These are phyloP conservation scores for Suillus alpinus DNA, from an alignment of 768 basidiomycete genomes.

Conservation along the genomic window DNA sequence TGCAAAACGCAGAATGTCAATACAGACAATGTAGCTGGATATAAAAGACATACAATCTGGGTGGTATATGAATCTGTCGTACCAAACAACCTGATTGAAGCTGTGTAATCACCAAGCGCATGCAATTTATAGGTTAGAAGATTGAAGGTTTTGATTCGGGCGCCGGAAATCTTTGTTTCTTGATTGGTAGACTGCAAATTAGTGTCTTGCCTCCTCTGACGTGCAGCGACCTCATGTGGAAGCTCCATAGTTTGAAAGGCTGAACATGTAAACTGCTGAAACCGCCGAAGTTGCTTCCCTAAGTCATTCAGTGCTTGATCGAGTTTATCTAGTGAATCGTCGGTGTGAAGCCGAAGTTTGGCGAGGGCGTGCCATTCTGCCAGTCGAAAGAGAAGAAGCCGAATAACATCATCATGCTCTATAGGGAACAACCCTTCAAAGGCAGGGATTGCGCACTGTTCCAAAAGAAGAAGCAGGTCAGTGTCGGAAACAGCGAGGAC, in stretches of 20 bases:
- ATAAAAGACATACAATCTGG: slow-evolving; percentile 23
- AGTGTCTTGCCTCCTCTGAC: slow-evolving; percentile 5
- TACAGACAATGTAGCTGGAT: not conserved
- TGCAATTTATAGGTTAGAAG: slow-evolving; percentile 35
- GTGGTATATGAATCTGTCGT: slow-evolving; percentile 36
- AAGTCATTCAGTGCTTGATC: slow-evolving; percentile 15
- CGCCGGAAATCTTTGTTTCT: not conserved
- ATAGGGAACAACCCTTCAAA: slow-evolving; percentile 30
- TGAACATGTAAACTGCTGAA: slow-evolving; percentile 23
- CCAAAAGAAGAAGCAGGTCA: not conserved
- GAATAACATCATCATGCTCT: slow-evolving; percentile 20
- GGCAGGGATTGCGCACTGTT: slow-evolving; percentile 31
- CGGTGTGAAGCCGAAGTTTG: slow-evolving; percentile 33
- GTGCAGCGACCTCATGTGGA: slow-evolving; percentile 17
- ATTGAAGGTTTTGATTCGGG: slow-evolving; percentile 23
- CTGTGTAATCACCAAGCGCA: slow-evolving; percentile 31
- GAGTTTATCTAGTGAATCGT: slow-evolving; percentile 19
- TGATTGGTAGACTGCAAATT: not conserved
- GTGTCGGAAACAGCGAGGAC: not conserved
- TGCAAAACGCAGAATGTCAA: slow-evolving; percentile 6
- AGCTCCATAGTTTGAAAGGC: slow-evolving; percentile 25
- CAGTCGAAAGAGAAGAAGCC: slow-evolving; percentile 19
- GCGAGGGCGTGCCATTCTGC: slow-evolving; percentile 35
- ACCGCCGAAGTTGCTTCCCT: slow-evolving; percentile 19
- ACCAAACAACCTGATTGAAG: slow-evolving; percentile 26